These are phyloP conservation scores for Ceratocystis ficicola DNA, from an alignment of 2,329 filamentous ascomycete genomes.

Conservation along the genomic window DNA sequence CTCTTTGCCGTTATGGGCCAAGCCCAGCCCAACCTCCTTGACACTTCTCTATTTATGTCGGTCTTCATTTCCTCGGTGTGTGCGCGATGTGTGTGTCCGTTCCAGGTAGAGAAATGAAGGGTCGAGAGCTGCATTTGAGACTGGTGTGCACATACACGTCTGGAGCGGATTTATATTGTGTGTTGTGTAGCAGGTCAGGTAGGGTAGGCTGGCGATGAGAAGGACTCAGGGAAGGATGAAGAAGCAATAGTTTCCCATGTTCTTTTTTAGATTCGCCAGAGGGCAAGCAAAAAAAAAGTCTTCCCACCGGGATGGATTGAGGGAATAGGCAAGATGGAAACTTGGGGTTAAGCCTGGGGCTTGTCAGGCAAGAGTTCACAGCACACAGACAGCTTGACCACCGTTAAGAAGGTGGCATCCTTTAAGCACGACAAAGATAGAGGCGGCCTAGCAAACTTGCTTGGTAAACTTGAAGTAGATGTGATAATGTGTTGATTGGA, in stretches of 20 bases:
- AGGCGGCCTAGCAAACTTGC: background rate
- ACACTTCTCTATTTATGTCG: background rate
- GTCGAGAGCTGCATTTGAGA: conserved; percentile 2
- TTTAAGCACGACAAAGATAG: background rate
- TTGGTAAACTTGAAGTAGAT: no score
- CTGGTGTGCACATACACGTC: background rate
- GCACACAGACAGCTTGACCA: background rate
- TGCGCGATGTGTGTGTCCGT: background rate
- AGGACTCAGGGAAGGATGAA: conserved; percentile 3
- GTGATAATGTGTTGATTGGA: no score
- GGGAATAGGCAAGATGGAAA: conserved; percentile 11
- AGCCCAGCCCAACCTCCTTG: background rate
- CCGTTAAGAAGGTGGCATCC: background rate
- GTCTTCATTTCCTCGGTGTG: background rate
- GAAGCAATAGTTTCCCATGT: conserved; percentile 4
- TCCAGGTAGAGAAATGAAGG: background rate
- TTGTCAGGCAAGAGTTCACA: background rate
- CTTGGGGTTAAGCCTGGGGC: background rate
- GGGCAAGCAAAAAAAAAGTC: background rate
- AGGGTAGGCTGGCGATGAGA: background rate
- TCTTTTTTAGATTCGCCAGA: conserved; percentile 1
- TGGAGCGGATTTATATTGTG: background rate
- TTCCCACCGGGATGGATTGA: conserved; percentile 22
- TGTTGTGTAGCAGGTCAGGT: background rate
- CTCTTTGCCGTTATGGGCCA: background rate